These are phyloP conservation scores for Neurospora discreta DNA, from an alignment of 495 filamentous ascomycete species.

Conservation along the genomic window DNA sequence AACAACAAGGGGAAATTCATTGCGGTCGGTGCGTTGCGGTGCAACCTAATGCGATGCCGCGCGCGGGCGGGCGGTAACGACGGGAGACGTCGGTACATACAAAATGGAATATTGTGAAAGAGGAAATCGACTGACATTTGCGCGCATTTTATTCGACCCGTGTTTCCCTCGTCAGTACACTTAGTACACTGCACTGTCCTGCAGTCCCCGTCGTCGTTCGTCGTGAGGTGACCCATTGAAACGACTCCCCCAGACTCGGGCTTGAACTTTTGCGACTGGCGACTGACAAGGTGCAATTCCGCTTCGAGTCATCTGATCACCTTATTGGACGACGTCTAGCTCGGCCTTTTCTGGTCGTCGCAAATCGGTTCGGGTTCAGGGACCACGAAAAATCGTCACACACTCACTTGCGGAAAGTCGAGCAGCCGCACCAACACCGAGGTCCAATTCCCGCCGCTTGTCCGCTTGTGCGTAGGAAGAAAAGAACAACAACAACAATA, in stretches of 20 bases:
- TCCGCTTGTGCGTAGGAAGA: not conserved
- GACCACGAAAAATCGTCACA: not conserved
- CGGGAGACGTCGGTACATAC: not conserved
- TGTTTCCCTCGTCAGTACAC: constrained; percentile 4
- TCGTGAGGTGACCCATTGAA: not conserved
- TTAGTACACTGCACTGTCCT: not conserved
- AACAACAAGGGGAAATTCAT: not conserved
- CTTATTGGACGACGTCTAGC: constrained; percentile 7
- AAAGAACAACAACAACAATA: not conserved
- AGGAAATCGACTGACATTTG: not conserved
- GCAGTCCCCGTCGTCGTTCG: not conserved
- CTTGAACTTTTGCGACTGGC: not conserved
- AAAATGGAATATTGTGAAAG: not conserved
- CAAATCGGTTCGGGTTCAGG: not conserved
- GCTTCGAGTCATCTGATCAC: constrained; percentile 2
- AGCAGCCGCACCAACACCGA: not conserved
- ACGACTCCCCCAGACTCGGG: not conserved
- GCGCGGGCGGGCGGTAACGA: not conserved
- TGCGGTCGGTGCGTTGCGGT: not conserved
- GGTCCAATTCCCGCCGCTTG: not conserved
- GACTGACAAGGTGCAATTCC: not conserved
- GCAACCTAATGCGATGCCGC: not conserved
- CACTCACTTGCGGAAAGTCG: not conserved
- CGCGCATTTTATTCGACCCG: constrained; percentile 4
- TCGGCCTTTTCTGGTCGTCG: not conserved